Conservation (phyloP, 192 early-diverging fungal genomes). For the Entomortierella parvispora region DNA sequence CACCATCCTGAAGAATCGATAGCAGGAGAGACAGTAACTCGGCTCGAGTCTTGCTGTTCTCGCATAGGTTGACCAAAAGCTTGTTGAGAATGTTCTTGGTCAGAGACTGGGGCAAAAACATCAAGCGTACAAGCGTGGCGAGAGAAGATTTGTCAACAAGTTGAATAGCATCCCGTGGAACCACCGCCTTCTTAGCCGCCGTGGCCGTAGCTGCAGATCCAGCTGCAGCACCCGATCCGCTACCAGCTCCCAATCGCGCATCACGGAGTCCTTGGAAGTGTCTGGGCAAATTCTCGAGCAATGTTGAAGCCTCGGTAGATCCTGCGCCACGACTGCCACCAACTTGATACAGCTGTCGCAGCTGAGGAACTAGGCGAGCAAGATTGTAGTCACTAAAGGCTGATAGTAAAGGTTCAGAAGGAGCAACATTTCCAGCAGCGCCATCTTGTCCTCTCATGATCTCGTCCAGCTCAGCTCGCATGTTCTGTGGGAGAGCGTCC, state of each 20-base stretch:
- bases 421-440: not conserved
- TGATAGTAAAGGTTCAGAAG: not conserved
- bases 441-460: slow-evolving; percentile 61
- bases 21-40: slow-evolving; percentile 90
- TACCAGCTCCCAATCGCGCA: slow-evolving; percentile 32
- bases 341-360: slow-evolving; percentile 66
- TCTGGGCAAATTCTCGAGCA: slow-evolving; percentile 28
- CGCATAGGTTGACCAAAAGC: slow-evolving; percentile 84
- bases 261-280: slow-evolving; percentile 48
- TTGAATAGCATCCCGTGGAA: slow-evolving; percentile 75
- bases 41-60: slow-evolving; percentile 85
- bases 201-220: slow-evolving; percentile 11
- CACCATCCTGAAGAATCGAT: slow-evolving; percentile 86
- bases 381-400: slow-evolving; percentile 64
- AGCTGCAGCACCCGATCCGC: slow-evolving; percentile 1
- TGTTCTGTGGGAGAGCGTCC: slow-evolving; percentile 88
- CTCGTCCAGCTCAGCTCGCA: slow-evolving; percentile 88
- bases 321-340: slow-evolving; percentile 53
- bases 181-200: slow-evolving; percentile 43
- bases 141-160: slow-evolving; percentile 86
- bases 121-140: slow-evolving; percentile 83
- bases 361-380: slow-evolving; percentile 62
- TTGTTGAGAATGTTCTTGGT: slow-evolving; percentile 71
- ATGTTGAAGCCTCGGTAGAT: slow-evolving; percentile 62
- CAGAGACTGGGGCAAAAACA: slow-evolving; percentile 88